Base-by-base conservation (phyloP, 169 alveolate species). In the Theileria luwenshuni region DNA sequence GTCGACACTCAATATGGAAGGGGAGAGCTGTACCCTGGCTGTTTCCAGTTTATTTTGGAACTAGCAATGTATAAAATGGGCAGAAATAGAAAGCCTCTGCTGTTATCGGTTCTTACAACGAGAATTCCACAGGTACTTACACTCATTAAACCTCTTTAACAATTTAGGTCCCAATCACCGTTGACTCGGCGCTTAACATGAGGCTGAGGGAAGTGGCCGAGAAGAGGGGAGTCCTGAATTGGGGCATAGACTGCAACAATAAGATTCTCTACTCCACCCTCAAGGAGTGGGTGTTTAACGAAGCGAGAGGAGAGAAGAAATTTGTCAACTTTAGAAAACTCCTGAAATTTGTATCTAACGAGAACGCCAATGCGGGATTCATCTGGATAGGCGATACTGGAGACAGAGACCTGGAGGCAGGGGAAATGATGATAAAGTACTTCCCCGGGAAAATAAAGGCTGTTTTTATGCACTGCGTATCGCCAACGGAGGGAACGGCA, bases 321-420 rank as follows among this genome's bases (percentile, higher is more conserved):
- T 90, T 90, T 54, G 86, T 91, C 35, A 91, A 91, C 73, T 91
- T 91, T 62, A 79, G 85, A n/a, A 90, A 87, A 28, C 75, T 91
- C 7, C 91, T 83, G 54, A 76, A 86, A 45, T 84, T 77, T 41
- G 92, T 90, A 8, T 49, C 86, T 13, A 85, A 76, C 41, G 90
- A 89, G 25, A 85, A 83, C 77, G 45, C 83, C 0, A 63, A 77
- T 27, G 93, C 90, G 6, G 56, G 95, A 51, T 91, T 75, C 71
- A 86, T 91, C 35, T 91, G 95, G 95, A 90, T 91, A 8, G 95
- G 95, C 1, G 95, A 91, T 73, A 91, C 95, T 3, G 95, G 95
- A 0, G 95, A 91, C 72, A 88, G 76, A 91, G 95, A 91, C 30
- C 79, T 81, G 2, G 92, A 91, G 72, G 95, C 94, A 0, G 95